These are phyloP conservation scores for Thymus mandschuricus DNA, from an alignment of 257 asterid genomes.

Conservation along the genomic window DNA sequence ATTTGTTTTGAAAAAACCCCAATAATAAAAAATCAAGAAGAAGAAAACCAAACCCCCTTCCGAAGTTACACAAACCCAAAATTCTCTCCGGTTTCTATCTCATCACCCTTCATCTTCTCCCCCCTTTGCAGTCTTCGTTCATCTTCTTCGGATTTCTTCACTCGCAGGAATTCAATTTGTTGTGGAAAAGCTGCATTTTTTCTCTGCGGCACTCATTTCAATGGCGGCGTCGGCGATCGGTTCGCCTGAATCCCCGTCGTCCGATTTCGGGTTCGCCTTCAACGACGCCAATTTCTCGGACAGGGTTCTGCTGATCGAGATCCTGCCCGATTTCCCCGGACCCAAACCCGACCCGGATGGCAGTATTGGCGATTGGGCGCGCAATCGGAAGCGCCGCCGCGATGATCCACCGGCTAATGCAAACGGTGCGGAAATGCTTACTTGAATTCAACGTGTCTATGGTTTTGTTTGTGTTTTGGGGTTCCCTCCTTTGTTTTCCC, in stretches of 20 bases:
- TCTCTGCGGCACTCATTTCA: slow-evolving; percentile 20
- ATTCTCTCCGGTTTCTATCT: too few relatives aligned
- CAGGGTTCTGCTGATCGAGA: slow-evolving; percentile 68
- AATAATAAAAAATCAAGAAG: too few relatives aligned
- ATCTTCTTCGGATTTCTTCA: neutral
- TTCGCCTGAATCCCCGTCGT: slow-evolving; percentile 39
- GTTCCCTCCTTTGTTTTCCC: neutral
- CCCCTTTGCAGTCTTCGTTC: too few relatives aligned
- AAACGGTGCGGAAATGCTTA: slow-evolving; percentile 39
- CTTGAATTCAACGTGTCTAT: neutral
- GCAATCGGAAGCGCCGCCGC: slow-evolving; percentile 80
- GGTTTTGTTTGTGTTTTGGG: slow-evolving; percentile 13
- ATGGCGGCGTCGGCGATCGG: slow-evolving; percentile 47
- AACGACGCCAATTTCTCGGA: slow-evolving; percentile 79
- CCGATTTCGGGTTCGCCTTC: slow-evolving; percentile 73
- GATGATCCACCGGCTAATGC: slow-evolving; percentile 50
- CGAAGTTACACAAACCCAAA: too few relatives aligned
- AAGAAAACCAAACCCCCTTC: too few relatives aligned
- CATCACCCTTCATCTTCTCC: too few relatives aligned
- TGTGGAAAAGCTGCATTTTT: slow-evolving; percentile 13
- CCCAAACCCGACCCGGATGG: slow-evolving; percentile 51
- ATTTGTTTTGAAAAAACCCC: too few relatives aligned
- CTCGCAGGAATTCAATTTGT: neutral
- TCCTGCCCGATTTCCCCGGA: slow-evolving; percentile 48
- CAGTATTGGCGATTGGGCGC: slow-evolving; percentile 57